Conservation (phyloP, 768 basidiomycete species). For the Cystobasidium tubakii region DNA sequence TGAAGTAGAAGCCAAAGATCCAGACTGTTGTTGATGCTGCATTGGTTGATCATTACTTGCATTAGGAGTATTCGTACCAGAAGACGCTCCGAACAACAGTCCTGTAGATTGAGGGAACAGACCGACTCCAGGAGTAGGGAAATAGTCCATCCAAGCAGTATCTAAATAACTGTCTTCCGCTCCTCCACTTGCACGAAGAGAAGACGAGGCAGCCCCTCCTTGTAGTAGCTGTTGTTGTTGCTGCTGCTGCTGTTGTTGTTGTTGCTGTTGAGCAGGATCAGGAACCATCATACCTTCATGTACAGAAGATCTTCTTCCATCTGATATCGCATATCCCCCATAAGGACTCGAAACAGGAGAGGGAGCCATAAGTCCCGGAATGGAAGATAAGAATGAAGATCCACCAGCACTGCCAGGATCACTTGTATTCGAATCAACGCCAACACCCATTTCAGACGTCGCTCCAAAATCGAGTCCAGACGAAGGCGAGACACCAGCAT, state of each 20-base stretch:
- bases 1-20: background rate
- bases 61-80: background rate
- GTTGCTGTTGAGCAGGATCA: background rate
- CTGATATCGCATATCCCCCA: background rate
- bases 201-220: too few species aligned
- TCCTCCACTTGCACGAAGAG: background rate
- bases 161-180: slow-evolving; percentile 18
- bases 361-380: background rate
- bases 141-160: slow-evolving; percentile 30
- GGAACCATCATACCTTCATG: background rate
- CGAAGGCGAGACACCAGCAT: background rate
- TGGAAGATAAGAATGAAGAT: slow-evolving; percentile 2
- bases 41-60: background rate
- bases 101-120: slow-evolving; percentile 10
- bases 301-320: background rate
- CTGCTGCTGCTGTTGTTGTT: background rate
- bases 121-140: slow-evolving; percentile 22
- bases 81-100: background rate
- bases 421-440: background rate
- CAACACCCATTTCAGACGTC: background rate
- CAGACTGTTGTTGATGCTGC: too few species aligned
- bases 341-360: background rate
- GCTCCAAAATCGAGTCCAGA: slow-evolving; percentile 6
- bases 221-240: background rate
- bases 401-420: background rate